These are phyloP conservation scores for Agrocybe praecox DNA, from an alignment of 768 basidiomycete species.

Conservation along the genomic window DNA sequence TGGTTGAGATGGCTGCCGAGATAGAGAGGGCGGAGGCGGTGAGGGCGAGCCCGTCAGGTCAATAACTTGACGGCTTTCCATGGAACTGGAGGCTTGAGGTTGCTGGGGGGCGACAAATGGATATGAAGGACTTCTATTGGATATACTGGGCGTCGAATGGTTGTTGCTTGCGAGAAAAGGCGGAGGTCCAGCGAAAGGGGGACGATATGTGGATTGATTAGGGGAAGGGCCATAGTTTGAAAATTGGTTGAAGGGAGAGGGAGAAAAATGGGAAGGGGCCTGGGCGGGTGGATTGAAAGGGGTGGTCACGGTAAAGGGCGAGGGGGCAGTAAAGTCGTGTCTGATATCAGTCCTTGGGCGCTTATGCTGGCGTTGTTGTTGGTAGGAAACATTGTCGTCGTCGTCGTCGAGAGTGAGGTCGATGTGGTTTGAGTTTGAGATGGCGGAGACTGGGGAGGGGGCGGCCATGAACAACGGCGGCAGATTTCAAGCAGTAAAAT, in stretches of 20 bases:
- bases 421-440: constrained; percentile 56
- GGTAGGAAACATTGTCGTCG: constrained; percentile 41
- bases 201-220: constrained; percentile 41
- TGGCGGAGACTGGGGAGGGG: constrained; percentile 28
- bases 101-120: constrained; percentile 25
- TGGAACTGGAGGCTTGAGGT: constrained; percentile 21
- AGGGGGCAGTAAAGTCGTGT: constrained; percentile 17
- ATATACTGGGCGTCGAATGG: constrained; percentile 21
- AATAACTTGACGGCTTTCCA: constrained; percentile 57
- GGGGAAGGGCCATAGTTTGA: constrained; percentile 13
- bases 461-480: constrained; percentile 23
- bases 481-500: constrained; percentile 15
- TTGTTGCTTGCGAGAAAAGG: constrained; percentile 32
- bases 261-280: constrained; percentile 8
- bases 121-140: constrained; percentile 20
- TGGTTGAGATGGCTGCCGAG: constrained; percentile 25
- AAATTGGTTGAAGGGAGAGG: constrained; percentile 12
- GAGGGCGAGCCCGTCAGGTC: constrained; percentile 75
- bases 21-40: constrained; percentile 39
- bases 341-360: constrained; percentile 40
- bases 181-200: constrained; percentile 51
- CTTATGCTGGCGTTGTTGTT: constrained; percentile 38
- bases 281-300: constrained; percentile 6
- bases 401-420: constrained; percentile 77
- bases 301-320: constrained; percentile 13